Conservation (phyloP, 192 early-diverging fungal species). For the Oehlia diaphana region DNA sequence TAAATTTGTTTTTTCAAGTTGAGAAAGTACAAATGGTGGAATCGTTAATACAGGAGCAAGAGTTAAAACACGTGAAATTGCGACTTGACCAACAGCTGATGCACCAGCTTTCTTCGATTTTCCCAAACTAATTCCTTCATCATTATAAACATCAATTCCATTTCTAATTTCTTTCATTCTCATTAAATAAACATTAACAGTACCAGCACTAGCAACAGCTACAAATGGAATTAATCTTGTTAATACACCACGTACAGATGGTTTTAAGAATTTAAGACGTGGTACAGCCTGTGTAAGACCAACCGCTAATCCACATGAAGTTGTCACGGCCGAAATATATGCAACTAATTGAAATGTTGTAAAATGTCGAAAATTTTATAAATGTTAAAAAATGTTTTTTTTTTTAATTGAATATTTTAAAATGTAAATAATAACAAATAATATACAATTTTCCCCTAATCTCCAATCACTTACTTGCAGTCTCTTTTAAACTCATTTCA, state of each 20-base stretch:
- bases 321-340: slow-evolving; percentile 72
- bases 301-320: slow-evolving; percentile 75
- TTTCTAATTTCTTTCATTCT: slow-evolving; percentile 78
- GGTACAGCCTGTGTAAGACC: slow-evolving; percentile 68
- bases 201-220: slow-evolving; percentile 79
- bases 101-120: slow-evolving; percentile 67
- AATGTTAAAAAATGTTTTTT: background rate
- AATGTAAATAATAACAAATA: background rate
- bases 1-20: slow-evolving; percentile 62
- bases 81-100: slow-evolving; percentile 71
- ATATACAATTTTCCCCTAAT: background rate
- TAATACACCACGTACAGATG: slow-evolving; percentile 41
- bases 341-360: slow-evolving; percentile 49
- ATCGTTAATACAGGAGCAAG: slow-evolving; percentile 71
- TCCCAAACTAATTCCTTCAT: slow-evolving; percentile 64
- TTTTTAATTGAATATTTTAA: too few relatives aligned
- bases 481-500: slow-evolving; percentile 70
- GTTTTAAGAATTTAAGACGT: slow-evolving; percentile 48
- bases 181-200: slow-evolving; percentile 83
- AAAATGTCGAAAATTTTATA: background rate
- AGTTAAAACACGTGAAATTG: slow-evolving; percentile 75
- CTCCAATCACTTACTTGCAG: slow-evolving; percentile 52
- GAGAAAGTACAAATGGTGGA: slow-evolving; percentile 68
- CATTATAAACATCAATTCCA: slow-evolving; percentile 73
- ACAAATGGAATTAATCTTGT: slow-evolving; percentile 67